Percentiles rank a stretch among this genome's conserved stretches.
phyloP scores from a whole-genome alignment of 805 yeast genomes.

The Cyberlindnera americana region DNA sequence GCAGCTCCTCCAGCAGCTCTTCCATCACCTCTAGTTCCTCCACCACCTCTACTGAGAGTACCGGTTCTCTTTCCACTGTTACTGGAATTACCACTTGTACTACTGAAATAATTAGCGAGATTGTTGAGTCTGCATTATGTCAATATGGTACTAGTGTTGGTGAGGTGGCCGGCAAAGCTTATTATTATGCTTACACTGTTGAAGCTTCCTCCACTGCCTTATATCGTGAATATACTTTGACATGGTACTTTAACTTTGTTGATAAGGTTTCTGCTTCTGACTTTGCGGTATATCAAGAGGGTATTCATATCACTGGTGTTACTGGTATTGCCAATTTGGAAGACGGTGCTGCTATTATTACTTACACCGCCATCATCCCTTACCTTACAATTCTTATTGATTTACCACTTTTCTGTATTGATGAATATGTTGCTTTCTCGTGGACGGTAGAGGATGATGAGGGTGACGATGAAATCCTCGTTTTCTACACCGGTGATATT shows the following conservation, averaged over 20 bases:
- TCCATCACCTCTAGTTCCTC: no score
- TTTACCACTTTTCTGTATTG: neutral
- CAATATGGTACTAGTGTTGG: slow-evolving; percentile 2
- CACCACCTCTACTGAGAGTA: no score
- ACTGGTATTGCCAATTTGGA: slow-evolving; percentile 1
- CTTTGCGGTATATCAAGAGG: neutral
- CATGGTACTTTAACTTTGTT: slow-evolving; percentile 3
- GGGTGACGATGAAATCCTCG: neutral
- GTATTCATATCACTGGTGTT: neutral
- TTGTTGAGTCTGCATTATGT: slow-evolving; percentile 1
- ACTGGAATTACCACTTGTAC: neutral
- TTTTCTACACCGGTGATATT: slow-evolving; percentile 1
- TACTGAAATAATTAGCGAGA: neutral
- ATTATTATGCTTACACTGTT: slow-evolving; percentile 1
- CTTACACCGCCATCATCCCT: neutral
- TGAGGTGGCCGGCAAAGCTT: slow-evolving; percentile 2
- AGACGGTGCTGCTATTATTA: slow-evolving; percentile 1
- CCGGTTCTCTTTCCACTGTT: neutral
- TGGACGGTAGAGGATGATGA: slow-evolving; percentile 1
- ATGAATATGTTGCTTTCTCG: slow-evolving; percentile 1
- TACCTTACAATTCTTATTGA: neutral
- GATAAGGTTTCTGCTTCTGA: neutral
- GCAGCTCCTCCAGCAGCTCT: no score
- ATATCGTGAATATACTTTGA: neutral
- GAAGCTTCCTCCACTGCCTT: neutral